A percentile compares a stretch with the other conserved stretches of the same genome.
These are phyloP conservation scores for Phytomonas serpens DNA, from an alignment of 208 protist genomes.

Conservation along the genomic window DNA sequence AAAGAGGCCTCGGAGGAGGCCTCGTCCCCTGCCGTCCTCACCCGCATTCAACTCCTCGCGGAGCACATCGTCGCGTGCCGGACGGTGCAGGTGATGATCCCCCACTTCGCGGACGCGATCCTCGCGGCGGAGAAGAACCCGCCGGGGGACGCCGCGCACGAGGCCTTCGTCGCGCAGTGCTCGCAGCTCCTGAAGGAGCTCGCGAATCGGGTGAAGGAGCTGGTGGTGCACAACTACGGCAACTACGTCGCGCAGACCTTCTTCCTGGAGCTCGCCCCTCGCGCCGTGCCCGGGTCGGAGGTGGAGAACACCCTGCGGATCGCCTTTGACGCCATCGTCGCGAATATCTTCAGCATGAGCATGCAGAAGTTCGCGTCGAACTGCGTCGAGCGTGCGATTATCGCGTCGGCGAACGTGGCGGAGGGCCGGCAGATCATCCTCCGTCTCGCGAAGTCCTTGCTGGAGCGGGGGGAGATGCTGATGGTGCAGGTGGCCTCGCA, in stretches of 20 bases:
- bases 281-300: constrained; percentile 33
- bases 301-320: constrained; percentile 33
- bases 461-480: constrained; percentile 31
- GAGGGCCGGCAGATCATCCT: constrained; percentile 38
- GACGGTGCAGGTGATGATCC: constrained; percentile 54
- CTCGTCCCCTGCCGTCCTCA: constrained; percentile 10
- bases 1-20: no score
- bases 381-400: constrained; percentile 66
- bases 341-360: constrained; percentile 52
- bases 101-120: constrained; percentile 62
- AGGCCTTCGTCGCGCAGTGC: constrained; percentile 32
- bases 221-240: constrained; percentile 43
- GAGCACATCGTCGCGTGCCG: constrained; percentile 69
- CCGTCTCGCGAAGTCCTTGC: constrained; percentile 34
- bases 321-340: constrained; percentile 44
- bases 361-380: constrained; percentile 75
- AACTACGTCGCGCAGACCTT: constrained; percentile 73
- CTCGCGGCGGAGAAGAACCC: constrained; percentile 29
- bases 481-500: constrained; percentile 38
- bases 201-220: constrained; percentile 19
- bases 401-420: constrained; percentile 23
- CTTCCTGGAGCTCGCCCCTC: constrained; percentile 44
- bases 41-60: constrained; percentile 45
- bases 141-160: constrained; percentile 17
- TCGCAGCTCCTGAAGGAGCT: constrained; percentile 34